Evolutionary conservation across 805 yeast genomes (phyloP), one percentile per base, ranked within the genome.

Genomic region (Candida michaelii): DNA sequence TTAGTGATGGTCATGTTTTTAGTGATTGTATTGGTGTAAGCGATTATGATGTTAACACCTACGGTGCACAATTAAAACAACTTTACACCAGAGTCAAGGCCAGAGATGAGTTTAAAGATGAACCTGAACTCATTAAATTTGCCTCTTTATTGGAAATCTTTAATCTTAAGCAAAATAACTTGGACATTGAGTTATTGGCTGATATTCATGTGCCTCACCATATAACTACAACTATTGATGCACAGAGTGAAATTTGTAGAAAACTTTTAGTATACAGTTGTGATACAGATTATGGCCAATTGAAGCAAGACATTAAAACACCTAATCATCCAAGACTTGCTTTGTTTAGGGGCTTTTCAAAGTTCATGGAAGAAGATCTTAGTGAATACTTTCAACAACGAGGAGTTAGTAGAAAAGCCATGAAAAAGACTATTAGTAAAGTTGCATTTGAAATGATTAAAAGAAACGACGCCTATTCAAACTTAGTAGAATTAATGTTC

Each of bases 381-480:
- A 56, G 59, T n/a, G 53, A 61, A 23, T 71, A 78, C 41, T 62
- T 71, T 5, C 58, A 56, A 34, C 69, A 74, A 35, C 46, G 60
- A 18, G 48, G 50, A 7, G 43, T 64, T 36, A 76, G 82, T 0
- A 71, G 66, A 40, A 77, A 76, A 56, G 63, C 65, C 38, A 74
- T 69, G 56, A 78, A 78, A 51, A 77, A 76, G 55, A 57, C 66
- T 17, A 72, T 76, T 14, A 66, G 82, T 1, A 69, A 68, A 44
- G 76, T 79, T 34, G 82, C 84, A 1, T 79, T 78, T 56, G 83
- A 79, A 53, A 80, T 80, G 84, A 80, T 80, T 46, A 77, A 73
- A 54, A 44, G 84, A 49, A 80, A 80, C 53, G 85, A 80, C 52
- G 84, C 85, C 1, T 79, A 80, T 54, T 79, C 84, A 7, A 80